Base-by-base conservation (phyloP, 1,284 basidiomycete genomes). In the Trichosporon sp. region DNA sequence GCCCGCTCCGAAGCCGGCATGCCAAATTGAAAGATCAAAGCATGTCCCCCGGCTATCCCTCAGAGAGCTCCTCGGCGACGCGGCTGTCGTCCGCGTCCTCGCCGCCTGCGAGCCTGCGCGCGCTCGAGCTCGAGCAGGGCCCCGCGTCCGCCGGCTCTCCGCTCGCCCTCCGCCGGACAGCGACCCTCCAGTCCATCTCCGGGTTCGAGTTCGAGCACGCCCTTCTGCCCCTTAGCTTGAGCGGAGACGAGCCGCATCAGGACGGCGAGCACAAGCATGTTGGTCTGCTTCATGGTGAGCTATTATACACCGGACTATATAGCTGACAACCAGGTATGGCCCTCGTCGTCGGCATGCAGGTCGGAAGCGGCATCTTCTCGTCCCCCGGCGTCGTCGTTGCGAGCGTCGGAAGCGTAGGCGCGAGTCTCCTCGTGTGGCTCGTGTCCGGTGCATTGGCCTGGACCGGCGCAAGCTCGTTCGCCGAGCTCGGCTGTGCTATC, bases 351-450 rank as follows among this genome's bases (percentile, higher is more conserved):
- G 92, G 93, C 5, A 83, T 89, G 71, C 92, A 95, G 88, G 92
- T 95, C 80, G 93, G 93, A 32, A 93, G 91, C 13, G 94, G 94
- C 23, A 96, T 97, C 73, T 97, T 97, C 84, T 93, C 92, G 0
- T 93, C 92, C 1, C 94, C 94, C 0, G 93, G 93, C 25, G 89
- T 95, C n/a, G 89, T 97, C 0, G 88, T 95, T 32, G 90, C 91
- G 15, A 92, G 94, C 76, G 91, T 91, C 0, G 87, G 92, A 27
- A 93, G 90, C 76, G 89, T 93, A 1, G 92, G 92, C 9, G 92
- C 92, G 34, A 92, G 92, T 84, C 81, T 95, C 29, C 60, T 86
- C 13, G 91, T 95, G 8, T 95, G 93, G 93, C 74, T 91, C 11
- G 84, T 87, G 3, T 90, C 91, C 67, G 93, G 93, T 3, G 69